Evolutionary conservation across 768 basidiomycete genomes (phyloP).

Genomic region (Pholiota microspora): DNA sequence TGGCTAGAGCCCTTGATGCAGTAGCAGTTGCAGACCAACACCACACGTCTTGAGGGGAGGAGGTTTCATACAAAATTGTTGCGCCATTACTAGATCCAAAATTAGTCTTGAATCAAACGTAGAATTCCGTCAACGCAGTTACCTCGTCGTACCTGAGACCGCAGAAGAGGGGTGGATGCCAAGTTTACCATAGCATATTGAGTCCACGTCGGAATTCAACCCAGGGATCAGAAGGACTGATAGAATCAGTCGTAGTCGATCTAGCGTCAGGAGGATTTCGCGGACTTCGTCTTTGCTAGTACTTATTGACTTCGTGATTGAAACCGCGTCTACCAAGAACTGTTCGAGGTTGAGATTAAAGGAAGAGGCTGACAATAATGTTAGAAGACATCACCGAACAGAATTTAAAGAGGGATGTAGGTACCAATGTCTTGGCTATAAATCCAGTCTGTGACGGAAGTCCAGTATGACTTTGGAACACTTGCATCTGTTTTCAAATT

Average conservation of each 20-base stretch:
- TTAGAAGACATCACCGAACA: not conserved
- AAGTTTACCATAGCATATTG: constrained; percentile 59
- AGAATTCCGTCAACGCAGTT: constrained; percentile 8
- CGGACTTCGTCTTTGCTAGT: constrained; percentile 41
- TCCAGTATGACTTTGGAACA: constrained; percentile 25
- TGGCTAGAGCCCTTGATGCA: constrained; percentile 64
- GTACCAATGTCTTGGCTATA: constrained; percentile 23
- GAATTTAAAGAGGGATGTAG: not conserved
- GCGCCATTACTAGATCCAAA: constrained; percentile 31
- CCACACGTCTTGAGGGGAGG: constrained; percentile 53
- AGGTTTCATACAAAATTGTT: constrained; percentile 39
- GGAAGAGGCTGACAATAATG: constrained; percentile 38
- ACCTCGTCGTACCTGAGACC: constrained; percentile 53
- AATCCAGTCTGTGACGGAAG: constrained; percentile 17
- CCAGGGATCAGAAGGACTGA: constrained; percentile 68
- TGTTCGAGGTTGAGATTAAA: constrained; percentile 50
- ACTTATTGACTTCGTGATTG: constrained; percentile 51
- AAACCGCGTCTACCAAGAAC: constrained; percentile 46
- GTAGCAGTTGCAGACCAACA: constrained; percentile 69
- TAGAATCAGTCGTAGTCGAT: constrained; percentile 57
- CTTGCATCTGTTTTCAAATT: constrained; percentile 16
- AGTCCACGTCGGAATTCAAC: constrained; percentile 68
- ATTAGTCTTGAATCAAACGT: not conserved
- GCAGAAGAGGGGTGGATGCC: constrained; percentile 38
- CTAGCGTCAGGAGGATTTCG: constrained; percentile 44